Conservation (phyloP, 176 grass and related monocot genomes). For the Neostapfia colusana region DNA sequence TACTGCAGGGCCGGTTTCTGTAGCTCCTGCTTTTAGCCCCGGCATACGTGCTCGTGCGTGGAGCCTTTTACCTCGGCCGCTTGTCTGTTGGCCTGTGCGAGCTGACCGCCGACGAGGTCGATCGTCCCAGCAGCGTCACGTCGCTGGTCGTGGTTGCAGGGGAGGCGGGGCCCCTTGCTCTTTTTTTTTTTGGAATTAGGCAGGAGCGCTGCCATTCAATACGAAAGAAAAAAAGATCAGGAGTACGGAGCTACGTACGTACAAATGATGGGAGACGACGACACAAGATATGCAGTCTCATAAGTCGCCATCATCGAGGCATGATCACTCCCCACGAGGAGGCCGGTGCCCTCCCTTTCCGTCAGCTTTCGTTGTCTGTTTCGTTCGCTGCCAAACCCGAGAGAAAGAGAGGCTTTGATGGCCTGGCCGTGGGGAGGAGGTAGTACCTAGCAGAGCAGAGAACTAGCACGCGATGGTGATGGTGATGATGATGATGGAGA, state of each 20-base stretch:
- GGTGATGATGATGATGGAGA: neutral
- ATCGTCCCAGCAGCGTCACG: neutral
- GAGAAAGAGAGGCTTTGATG: conserved; percentile 20
- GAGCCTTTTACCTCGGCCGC: neutral
- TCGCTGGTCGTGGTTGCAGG: neutral
- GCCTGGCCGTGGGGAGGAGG: conserved; percentile 38
- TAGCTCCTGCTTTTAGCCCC: conserved; percentile 12
- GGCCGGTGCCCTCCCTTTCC: conserved; percentile 1
- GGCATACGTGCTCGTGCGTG: conserved; percentile 5
- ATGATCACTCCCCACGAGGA: conserved; percentile 9
- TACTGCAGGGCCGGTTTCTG: too few relatives aligned
- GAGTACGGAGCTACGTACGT: too few relatives aligned
- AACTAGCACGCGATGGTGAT: neutral
- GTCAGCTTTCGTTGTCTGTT: neutral
- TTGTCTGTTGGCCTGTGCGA: neutral
- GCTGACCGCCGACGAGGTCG: neutral
- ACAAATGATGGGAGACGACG: neutral
- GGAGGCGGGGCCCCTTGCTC: neutral
- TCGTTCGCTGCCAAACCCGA: neutral
- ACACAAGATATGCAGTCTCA: neutral
- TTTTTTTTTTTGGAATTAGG: too few relatives aligned
- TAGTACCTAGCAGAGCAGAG: neutral
- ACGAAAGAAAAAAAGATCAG: too few relatives aligned
- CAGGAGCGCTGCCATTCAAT: too few relatives aligned
- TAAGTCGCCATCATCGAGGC: conserved; percentile 41